Evolutionary conservation across 306 rosid species (phyloP).

Genomic region (Biancaea sappan): DNA sequence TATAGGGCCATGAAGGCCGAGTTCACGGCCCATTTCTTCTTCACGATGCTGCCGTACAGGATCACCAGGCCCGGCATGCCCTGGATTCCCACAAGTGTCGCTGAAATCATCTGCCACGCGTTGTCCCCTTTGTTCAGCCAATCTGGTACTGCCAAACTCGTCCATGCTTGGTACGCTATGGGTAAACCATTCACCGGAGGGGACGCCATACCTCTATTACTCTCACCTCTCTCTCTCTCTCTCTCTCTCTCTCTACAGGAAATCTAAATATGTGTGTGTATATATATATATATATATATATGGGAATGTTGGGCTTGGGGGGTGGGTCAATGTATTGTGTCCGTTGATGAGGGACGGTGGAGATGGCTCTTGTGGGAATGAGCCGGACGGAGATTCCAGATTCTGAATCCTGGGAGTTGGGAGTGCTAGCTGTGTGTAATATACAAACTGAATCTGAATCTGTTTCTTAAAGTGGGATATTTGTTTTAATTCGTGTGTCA

Average conservation of each 20-base stretch:
- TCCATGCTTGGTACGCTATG: constrained; percentile 28
- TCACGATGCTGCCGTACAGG: constrained; percentile 47
- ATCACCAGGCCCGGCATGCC: constrained; percentile 53
- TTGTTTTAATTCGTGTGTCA: too few species aligned
- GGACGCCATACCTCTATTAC: constrained; percentile 22
- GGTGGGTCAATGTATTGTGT: not conserved
- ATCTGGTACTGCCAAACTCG: constrained; percentile 31
- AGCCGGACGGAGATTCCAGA: not conserved
- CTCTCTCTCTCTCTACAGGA: too few species aligned
- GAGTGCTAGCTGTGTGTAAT: not conserved
- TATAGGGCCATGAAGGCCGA: constrained; percentile 45
- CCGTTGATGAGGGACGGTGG: not conserved
- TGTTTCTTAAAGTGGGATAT: not conserved
- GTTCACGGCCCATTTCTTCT: constrained; percentile 50
- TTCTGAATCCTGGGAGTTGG: not conserved
- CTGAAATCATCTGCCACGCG: constrained; percentile 53
- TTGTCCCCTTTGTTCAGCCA: constrained; percentile 62
- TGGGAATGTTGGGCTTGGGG: not conserved
- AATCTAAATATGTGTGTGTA: too few species aligned
- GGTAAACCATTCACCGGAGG: constrained; percentile 31
- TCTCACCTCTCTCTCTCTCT: not conserved
- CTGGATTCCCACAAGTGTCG: constrained; percentile 50
- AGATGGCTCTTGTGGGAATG: not conserved
- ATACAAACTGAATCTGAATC: not conserved
- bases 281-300: not conserved